Base-by-base conservation (phyloP, 2,329 filamentous ascomycete species). In the Diaporthe aspalathi region DNA sequence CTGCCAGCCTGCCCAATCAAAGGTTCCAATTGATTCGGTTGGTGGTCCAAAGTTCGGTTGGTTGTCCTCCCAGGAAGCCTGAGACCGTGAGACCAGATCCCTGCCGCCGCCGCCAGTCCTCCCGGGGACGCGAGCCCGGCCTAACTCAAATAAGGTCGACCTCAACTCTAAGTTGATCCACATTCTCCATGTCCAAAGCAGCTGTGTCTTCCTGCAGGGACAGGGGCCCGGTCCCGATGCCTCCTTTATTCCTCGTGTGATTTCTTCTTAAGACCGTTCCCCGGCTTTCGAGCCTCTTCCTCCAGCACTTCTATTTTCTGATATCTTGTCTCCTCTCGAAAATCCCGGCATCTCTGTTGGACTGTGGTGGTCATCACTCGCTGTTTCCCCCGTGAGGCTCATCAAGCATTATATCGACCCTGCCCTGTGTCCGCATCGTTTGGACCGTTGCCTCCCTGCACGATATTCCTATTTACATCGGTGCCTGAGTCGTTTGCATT, bases 81-180 rank as follows among this genome's bases (percentile, higher is more conserved):
- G n/a, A n/a, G n/a, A n/a, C 52, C n/a, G 22, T 24, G 27, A 67
- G 63, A 29, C 49, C 49, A 35, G 50, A 68, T 49, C 38, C 50
- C 40, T 56, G 22, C 66, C 43, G 11, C 11, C 27, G 9, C 53
- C 54, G 53, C 66, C 22, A 47, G n/a, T 20, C 40, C n/a, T 27
- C n/a, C 66, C 40, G 40, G 66, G 52, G 40, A 56, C 35, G 45
- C 40, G 8, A 49, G 52, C 52, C 60, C 40, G 32, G 66, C 52
- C 66, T 68, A 68, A 68, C 66, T 60, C 29, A 47, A 50, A 57
- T 40, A 24, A 60, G 66, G 29, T 68, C 54, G 66, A 57, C 43
- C 43, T 60, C 53, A 60, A 60, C 43, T 68, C 66, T 60, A 60
- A 47, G 43, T 50, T 43, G 43, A 43, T 52, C 67, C 67, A 68